Conservation (phyloP, 805 yeast genomes). For the Kluyveromyces starmeri region DNA sequence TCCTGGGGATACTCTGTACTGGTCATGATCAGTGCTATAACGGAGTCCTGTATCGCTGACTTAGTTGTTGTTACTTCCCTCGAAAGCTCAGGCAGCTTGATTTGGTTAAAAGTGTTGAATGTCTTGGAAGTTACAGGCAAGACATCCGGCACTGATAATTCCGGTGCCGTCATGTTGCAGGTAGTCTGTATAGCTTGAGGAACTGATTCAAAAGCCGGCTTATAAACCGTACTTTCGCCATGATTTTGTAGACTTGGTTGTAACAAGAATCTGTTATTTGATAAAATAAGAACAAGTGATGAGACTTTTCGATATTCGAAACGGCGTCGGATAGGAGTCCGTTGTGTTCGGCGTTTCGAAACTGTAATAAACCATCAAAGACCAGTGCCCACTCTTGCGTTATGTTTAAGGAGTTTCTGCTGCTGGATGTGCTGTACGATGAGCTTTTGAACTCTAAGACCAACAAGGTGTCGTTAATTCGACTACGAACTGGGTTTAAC, state of each 20-base stretch:
- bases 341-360: too few relatives aligned
- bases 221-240: too few relatives aligned
- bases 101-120: neutral
- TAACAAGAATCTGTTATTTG: too few relatives aligned
- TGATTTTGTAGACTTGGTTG: too few relatives aligned
- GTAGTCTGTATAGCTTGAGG: too few relatives aligned
- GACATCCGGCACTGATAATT: neutral
- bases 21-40: neutral
- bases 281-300: too few relatives aligned
- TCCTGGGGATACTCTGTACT: neutral
- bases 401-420: slow-evolving; percentile 23
- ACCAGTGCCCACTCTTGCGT: neutral
- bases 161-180: too few relatives aligned
- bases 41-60: slow-evolving; percentile 3
- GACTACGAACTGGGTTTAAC: slow-evolving; percentile 27
- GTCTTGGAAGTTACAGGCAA: slow-evolving; percentile 1
- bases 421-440: slow-evolving; percentile 24
- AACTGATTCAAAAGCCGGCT: too few relatives aligned
- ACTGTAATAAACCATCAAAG: too few relatives aligned
- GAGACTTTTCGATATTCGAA: too few relatives aligned
- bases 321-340: too few relatives aligned
- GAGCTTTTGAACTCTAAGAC: slow-evolving; percentile 13
- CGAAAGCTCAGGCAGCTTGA: slow-evolving; percentile 2
- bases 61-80: slow-evolving; percentile 1
- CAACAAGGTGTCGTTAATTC: slow-evolving; percentile 25